phyloP scores from a whole-genome alignment of 768 basidiomycete species.

The Lentinula sp. region DNA sequence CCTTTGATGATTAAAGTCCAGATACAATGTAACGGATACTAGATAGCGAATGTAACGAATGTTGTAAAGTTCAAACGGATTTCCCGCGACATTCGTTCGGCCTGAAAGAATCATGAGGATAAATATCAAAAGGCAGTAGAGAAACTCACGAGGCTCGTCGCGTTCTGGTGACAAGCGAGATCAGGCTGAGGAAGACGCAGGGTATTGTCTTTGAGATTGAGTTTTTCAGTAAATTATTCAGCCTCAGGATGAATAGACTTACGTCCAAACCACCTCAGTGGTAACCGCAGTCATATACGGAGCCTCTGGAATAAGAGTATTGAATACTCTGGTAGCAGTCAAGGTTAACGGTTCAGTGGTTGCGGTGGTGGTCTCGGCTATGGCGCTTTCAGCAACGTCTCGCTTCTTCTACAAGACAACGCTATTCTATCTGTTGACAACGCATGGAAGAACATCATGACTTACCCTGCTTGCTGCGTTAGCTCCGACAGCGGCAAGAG shows the following conservation, averaged over 20 bases:
- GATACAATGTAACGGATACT: neutral
- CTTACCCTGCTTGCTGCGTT: slow-evolving; percentile 10
- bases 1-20: neutral
- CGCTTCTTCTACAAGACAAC: slow-evolving; percentile 15
- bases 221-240: neutral
- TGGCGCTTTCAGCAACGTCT: slow-evolving; percentile 1
- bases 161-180: too few species aligned
- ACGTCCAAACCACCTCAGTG: slow-evolving; percentile 26
- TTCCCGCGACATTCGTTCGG: neutral
- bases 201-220: neutral
- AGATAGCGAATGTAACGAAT: neutral
- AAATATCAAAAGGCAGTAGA: neutral
- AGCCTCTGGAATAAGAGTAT: slow-evolving; percentile 18
- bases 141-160: neutral
- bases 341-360: slow-evolving; percentile 10
- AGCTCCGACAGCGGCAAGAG: slow-evolving; percentile 4
- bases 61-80: neutral
- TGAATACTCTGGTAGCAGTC: slow-evolving; percentile 18
- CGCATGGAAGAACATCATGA: slow-evolving; percentile 19
- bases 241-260: slow-evolving; percentile 8
- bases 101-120: neutral
- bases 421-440: slow-evolving; percentile 11
- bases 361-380: neutral
- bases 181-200: neutral
- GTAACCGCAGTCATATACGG: slow-evolving; percentile 25